Conservation (phyloP, 2,329 filamentous ascomycete genomes). For the Drechmeria coniospora region DNA sequence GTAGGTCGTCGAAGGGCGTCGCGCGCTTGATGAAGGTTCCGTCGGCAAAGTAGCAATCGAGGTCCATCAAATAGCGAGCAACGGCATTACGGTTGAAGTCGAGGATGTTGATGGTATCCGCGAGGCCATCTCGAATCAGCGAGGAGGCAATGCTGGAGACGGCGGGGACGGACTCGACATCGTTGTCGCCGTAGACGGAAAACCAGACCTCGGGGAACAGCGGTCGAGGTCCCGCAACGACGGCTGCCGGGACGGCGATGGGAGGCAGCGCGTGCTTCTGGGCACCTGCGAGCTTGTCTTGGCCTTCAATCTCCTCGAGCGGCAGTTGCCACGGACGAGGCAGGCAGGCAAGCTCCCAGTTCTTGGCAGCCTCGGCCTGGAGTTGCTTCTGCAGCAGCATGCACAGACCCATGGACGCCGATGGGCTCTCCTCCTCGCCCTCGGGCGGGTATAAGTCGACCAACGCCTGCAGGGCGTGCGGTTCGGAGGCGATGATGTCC, state of each 20-base stretch:
- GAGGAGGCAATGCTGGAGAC: conserved; percentile 63
- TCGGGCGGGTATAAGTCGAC: conserved; percentile 71
- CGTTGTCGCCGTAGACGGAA: conserved; percentile 79
- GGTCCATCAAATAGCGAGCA: conserved; percentile 79
- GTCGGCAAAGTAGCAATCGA: conserved; percentile 86
- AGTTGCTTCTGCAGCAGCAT: conserved; percentile 76
- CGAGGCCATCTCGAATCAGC: conserved; percentile 68
- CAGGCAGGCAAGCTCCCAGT: conserved; percentile 59
- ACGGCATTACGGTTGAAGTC: conserved; percentile 82
- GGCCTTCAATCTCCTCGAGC: conserved; percentile 42
- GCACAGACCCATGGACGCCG: conserved; percentile 54
- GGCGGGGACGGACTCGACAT: conserved; percentile 75
- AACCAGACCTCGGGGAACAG: conserved; percentile 89
- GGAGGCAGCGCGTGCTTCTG: conserved; percentile 65
- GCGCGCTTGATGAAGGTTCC: conserved; percentile 87
- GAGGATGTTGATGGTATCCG: conserved; percentile 87
- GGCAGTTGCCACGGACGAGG: conserved; percentile 54
- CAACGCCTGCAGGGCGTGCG: conserved; percentile 67
- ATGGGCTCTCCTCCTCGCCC: conserved; percentile 44
- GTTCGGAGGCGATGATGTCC: conserved; percentile 81
- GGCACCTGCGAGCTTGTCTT: conserved; percentile 40
- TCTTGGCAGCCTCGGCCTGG: conserved; percentile 55
- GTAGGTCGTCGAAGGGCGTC: conserved; percentile 79
- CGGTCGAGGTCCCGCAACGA: conserved; percentile 57
- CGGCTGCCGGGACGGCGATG: conserved; percentile 59